These are phyloP conservation scores for Aspergillus panamensis DNA, from an alignment of 495 filamentous ascomycete species.

Conservation along the genomic window DNA sequence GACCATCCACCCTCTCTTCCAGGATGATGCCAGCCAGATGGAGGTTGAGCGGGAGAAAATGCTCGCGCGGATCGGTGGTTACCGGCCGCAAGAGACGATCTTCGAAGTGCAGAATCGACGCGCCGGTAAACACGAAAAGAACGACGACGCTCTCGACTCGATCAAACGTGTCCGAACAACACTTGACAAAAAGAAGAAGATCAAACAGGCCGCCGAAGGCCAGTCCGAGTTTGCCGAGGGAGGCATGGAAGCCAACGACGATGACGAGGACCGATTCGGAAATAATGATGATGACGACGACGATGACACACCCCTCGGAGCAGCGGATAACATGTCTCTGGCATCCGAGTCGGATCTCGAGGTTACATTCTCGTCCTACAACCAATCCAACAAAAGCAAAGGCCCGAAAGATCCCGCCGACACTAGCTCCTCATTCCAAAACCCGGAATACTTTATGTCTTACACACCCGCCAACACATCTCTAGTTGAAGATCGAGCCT, in stretches of 20 bases:
- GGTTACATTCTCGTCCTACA: conserved; percentile 70
- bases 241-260: conserved; percentile 29
- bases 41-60: conserved; percentile 77
- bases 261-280: conserved; percentile 27
- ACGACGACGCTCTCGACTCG: conserved; percentile 69
- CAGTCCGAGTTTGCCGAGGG: conserved; percentile 30
- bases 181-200: conserved; percentile 41
- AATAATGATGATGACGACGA: conserved; percentile 37
- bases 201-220: conserved; percentile 28
- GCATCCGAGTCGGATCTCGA: conserved; percentile 76
- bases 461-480: conserved; percentile 77
- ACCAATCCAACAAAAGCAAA: conserved; percentile 30
- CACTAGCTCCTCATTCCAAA: conserved; percentile 55
- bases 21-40: conserved; percentile 54
- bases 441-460: conserved; percentile 91
- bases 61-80: conserved; percentile 78
- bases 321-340: conserved; percentile 58
- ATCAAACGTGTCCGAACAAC: conserved; percentile 66
- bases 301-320: conserved; percentile 24
- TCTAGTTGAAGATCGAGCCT: conserved; percentile 80
- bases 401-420: conserved; percentile 31
- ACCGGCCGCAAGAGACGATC: conserved; percentile 85
- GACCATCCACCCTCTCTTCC: conserved; percentile 72
- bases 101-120: conserved; percentile 84
- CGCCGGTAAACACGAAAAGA: conserved; percentile 45